These are phyloP conservation scores for Starmerella potacharoeniae DNA, from an alignment of 805 yeast species.

Conservation along the genomic window DNA sequence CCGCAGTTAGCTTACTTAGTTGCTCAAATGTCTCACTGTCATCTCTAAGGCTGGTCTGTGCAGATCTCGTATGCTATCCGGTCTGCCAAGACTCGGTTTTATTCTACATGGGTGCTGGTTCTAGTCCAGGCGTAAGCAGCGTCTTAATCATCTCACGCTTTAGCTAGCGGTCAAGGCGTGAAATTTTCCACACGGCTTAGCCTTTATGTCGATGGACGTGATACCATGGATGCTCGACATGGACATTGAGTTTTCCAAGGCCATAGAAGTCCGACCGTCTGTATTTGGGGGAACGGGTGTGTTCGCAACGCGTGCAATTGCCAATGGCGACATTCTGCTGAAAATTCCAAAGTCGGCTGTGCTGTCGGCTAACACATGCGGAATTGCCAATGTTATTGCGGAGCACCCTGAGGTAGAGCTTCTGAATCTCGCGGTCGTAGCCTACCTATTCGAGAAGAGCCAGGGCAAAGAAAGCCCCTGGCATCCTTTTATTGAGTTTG, in stretches of 20 bases:
- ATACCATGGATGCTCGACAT: conserved; percentile 22
- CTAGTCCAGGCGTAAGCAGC: not conserved
- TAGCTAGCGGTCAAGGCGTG: too few species aligned
- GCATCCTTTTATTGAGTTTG: conserved; percentile 50
- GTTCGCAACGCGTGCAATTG: conserved; percentile 39
- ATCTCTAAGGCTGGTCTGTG: too few species aligned
- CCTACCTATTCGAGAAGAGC: conserved; percentile 60
- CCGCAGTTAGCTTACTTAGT: too few species aligned
- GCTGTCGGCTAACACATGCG: conserved; percentile 31
- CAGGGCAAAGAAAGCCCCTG: conserved; percentile 65
- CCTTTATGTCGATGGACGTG: not conserved
- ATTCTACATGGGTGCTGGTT: too few species aligned
- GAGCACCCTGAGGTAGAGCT: conserved; percentile 50
- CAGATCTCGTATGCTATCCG: not conserved
- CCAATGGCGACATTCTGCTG: conserved; percentile 28
- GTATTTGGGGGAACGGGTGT: conserved; percentile 62
- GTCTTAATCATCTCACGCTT: not conserved
- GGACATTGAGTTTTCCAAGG: conserved; percentile 45
- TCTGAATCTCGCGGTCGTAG: conserved; percentile 51
- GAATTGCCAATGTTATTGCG: conserved; percentile 51
- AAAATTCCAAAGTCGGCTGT: conserved; percentile 28
- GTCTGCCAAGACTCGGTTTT: too few species aligned
- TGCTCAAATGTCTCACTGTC: too few species aligned
- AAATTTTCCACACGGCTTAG: not conserved
- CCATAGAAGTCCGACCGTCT: conserved; percentile 39